Evolutionary conservation across 768 basidiomycete genomes (phyloP).

Genomic region (Leccinellum luteum): DNA sequence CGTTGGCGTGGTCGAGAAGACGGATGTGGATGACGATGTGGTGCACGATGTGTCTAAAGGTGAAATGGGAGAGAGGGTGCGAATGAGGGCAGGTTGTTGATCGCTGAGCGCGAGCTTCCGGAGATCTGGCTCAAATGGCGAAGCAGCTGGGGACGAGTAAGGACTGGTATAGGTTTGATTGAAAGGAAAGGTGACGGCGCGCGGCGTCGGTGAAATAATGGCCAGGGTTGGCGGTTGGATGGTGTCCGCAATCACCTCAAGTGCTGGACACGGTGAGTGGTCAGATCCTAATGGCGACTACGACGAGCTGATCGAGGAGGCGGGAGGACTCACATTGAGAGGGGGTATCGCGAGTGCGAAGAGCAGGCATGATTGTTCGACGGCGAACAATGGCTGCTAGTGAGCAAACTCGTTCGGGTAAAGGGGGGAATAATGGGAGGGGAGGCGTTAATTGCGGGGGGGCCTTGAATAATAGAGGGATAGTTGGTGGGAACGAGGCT

Average conservation of each 20-base stretch:
- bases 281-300: slow-evolving; percentile 2
- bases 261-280: slow-evolving; percentile 43
- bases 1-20: slow-evolving; percentile 39
- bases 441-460: slow-evolving; percentile 15
- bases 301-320: not conserved
- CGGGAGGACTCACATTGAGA: slow-evolving; percentile 40
- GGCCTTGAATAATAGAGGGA: slow-evolving; percentile 41
- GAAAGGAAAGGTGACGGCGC: slow-evolving; percentile 47
- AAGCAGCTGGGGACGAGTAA: slow-evolving; percentile 62
- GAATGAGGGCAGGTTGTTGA: slow-evolving; percentile 38
- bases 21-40: slow-evolving; percentile 41
- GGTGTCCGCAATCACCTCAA: slow-evolving; percentile 72
- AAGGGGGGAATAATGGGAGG: slow-evolving; percentile 34
- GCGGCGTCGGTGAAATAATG: slow-evolving; percentile 62
- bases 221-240: slow-evolving; percentile 50
- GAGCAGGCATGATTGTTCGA: slow-evolving; percentile 68
- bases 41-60: slow-evolving; percentile 16
- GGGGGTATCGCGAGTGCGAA: slow-evolving; percentile 75
- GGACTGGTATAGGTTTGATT: slow-evolving; percentile 46
- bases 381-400: slow-evolving; percentile 33
- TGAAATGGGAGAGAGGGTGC: slow-evolving; percentile 43
- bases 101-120: slow-evolving; percentile 43
- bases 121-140: slow-evolving; percentile 75
- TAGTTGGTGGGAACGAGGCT: slow-evolving; percentile 39
- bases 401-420: slow-evolving; percentile 36